Conservation (phyloP, 129 eudicot species). For the Flaveria sonorensis region DNA sequence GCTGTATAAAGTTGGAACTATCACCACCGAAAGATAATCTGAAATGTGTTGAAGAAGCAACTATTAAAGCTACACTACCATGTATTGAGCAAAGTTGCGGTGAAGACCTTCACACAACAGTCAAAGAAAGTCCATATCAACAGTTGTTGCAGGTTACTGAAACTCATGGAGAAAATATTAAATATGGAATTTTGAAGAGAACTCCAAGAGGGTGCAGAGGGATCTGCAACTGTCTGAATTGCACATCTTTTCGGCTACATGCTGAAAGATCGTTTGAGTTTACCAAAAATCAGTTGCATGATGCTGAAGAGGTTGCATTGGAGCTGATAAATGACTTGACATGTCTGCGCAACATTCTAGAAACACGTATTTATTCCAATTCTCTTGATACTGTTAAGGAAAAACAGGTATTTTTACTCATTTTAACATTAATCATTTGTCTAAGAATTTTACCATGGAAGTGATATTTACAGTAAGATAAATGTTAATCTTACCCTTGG, state of each 20-base stretch:
- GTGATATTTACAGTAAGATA: neutral
- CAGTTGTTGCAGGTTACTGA: slow-evolving; percentile 15
- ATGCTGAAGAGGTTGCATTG: slow-evolving; percentile 70
- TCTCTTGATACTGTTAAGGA: slow-evolving; percentile 19
- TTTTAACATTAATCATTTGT: neutral
- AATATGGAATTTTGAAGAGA: slow-evolving; percentile 63
- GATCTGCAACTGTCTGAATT: slow-evolving; percentile 65
- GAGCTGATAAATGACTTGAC: slow-evolving; percentile 58
- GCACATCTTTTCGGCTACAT: slow-evolving; percentile 72
- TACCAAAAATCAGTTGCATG: slow-evolving; percentile 74
- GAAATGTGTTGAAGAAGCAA: slow-evolving; percentile 21
- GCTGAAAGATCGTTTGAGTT: slow-evolving; percentile 83
- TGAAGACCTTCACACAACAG: slow-evolving; percentile 22
- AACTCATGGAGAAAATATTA: slow-evolving; percentile 19
- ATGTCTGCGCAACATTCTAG: slow-evolving; percentile 45
- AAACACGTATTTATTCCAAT: slow-evolving; percentile 23
- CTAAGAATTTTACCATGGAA: neutral
- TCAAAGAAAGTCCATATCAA: slow-evolving; percentile 26
- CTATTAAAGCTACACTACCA: slow-evolving; percentile 22
- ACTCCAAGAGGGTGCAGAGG: slow-evolving; percentile 78
- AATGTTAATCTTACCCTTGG: neutral
- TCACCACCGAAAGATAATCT: slow-evolving; percentile 17
- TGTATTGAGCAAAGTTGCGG: slow-evolving; percentile 17
- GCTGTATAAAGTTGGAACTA: slow-evolving; percentile 28
- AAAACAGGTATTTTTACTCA: slow-evolving; percentile 31